These are phyloP conservation scores for Incumbomyces lentus DNA, from an alignment of 2,329 filamentous ascomycete genomes.

Conservation along the genomic window DNA sequence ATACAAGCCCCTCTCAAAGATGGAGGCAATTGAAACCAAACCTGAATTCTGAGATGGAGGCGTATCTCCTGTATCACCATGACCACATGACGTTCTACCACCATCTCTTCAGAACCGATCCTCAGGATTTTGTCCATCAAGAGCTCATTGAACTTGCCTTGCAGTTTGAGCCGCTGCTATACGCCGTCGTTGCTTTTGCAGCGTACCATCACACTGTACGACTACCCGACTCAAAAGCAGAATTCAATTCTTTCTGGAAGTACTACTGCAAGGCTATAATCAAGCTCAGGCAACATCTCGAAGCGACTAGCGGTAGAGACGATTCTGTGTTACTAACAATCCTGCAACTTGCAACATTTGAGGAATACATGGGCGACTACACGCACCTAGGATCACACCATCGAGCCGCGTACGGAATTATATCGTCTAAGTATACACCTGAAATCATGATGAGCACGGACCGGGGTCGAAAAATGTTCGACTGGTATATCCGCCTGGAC, in stretches of 20 bases:
- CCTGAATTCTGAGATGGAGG: conserved; percentile 60
- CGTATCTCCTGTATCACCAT: conserved; percentile 67
- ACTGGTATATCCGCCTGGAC: conserved; percentile 90
- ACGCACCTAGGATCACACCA: conserved; percentile 87
- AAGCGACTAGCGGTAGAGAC: conserved; percentile 58
- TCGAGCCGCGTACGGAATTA: conserved; percentile 72
- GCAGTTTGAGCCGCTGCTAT: conserved; percentile 68
- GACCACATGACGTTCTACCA: conserved; percentile 71
- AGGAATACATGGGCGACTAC: conserved; percentile 95
- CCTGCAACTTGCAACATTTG: conserved; percentile 82
- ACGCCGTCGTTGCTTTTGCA: conserved; percentile 78
- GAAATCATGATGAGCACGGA: conserved; percentile 62
- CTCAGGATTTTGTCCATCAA: conserved; percentile 61
- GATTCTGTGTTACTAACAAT: conserved; percentile 75
- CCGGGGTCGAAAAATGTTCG: conserved; percentile 60
- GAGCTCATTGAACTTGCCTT: conserved; percentile 63
- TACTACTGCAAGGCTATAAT: conserved; percentile 87
- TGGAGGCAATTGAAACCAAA: conserved; percentile 23
- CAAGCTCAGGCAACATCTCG: conserved; percentile 60
- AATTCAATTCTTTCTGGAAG: conserved; percentile 69
- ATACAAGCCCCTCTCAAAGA: conserved; percentile 5
- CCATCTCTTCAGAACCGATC: conserved; percentile 66
- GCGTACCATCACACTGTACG: conserved; percentile 73
- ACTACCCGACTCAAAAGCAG: conserved; percentile 50
- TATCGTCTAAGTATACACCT: conserved; percentile 68